Evolutionary conservation across 2,329 filamentous ascomycete species (phyloP), one percentile per base, ranked within the genome.

Genomic region (Xylariaceae sp.): DNA sequence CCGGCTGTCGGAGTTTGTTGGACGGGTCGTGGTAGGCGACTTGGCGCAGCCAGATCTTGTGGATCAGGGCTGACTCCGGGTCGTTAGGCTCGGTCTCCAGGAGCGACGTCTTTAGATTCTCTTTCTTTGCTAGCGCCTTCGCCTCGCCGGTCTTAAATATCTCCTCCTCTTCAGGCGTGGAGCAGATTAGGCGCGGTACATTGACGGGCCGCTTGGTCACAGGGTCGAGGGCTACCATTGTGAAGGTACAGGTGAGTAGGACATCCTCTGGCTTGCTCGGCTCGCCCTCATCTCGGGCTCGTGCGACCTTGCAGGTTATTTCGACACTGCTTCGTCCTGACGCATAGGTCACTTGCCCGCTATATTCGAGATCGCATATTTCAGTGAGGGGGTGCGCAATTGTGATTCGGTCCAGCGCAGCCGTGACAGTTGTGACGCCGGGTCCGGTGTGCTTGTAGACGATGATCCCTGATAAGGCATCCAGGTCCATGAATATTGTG

Each of bases 291-390:
- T 77, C 73, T 0, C 85, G 81, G 0, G 83, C 86, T 65, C 87
- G 88, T 6, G 87, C 85, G 15, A 91, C 87, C 67, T 89, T 85
- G 60, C 89, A 81, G 0, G 87, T 89, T 7, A 91, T 85, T 62
- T 91, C 88, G 71, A 90, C 83, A 66, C 86, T 89, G 55, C 84
- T 88, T 52, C 87, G 74, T 0, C 88, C 88, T 1, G 88, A 87
- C 0, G 88, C 87, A 67, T 90, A 91, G 0, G 88, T 78, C 7
- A 79, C 77, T 53, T 76, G 75, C 3, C 78, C 78, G 36, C 85
- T 89, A 32, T 91, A 81, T 65, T 92, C 85, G 8, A 92, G 81
- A 68, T 92, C 88, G 60, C 88, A 91, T 48, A 92, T 90, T 64
- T 91, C 87, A 30, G 83, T 87, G 20, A 92, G 75, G 0, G 88